A percentile compares a stretch with the other conserved stretches of the same genome.
These are phyloP conservation scores for Pisolithus thermaeus DNA, from an alignment of 1,284 basidiomycete genomes.

Conservation along the genomic window DNA sequence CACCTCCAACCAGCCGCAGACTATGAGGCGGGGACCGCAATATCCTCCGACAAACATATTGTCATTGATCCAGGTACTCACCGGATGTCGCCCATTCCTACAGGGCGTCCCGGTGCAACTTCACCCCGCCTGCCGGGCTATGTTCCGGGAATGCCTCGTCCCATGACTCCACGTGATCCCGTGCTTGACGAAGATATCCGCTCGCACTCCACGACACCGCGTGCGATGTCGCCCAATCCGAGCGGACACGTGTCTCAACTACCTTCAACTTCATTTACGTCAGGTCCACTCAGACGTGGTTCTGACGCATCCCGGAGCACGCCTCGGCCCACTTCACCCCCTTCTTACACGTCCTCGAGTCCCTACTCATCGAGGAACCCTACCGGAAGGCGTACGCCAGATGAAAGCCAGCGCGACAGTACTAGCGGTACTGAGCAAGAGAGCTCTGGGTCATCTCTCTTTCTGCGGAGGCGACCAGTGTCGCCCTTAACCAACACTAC, in stretches of 20 bases:
- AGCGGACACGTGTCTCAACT: conserved; percentile 29
- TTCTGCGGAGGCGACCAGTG: conserved; percentile 53
- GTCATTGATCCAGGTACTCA: conserved; percentile 40
- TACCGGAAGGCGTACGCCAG: conserved; percentile 58
- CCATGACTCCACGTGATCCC: conserved; percentile 72
- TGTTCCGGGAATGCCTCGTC: conserved; percentile 79
- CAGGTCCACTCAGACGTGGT: conserved; percentile 41
- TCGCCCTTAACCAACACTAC: conserved; percentile 58
- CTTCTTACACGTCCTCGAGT: conserved; percentile 35
- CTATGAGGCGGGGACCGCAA: conserved; percentile 59
- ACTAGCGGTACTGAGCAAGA: conserved; percentile 42
- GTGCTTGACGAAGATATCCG: conserved; percentile 62
- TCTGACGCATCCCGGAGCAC: conserved; percentile 47
- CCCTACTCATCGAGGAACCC: conserved; percentile 54
- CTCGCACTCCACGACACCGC: conserved; percentile 73
- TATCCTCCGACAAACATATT: conserved; percentile 54
- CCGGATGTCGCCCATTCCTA: conserved; percentile 48
- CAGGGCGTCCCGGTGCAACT: conserved; percentile 35
- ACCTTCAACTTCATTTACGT: conserved; percentile 29
- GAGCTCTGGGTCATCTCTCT: conserved; percentile 41
- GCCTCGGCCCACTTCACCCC: conserved; percentile 43
- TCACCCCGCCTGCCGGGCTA: conserved; percentile 72
- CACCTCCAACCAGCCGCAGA: conserved; percentile 27
- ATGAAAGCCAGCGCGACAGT: conserved; percentile 36
- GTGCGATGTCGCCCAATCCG: conserved; percentile 57